Evolutionary conservation across 176 grass and related monocot species (phyloP), one percentile per base, ranked within the genome.

Genomic region (Tillandsia fasciculata): DNA sequence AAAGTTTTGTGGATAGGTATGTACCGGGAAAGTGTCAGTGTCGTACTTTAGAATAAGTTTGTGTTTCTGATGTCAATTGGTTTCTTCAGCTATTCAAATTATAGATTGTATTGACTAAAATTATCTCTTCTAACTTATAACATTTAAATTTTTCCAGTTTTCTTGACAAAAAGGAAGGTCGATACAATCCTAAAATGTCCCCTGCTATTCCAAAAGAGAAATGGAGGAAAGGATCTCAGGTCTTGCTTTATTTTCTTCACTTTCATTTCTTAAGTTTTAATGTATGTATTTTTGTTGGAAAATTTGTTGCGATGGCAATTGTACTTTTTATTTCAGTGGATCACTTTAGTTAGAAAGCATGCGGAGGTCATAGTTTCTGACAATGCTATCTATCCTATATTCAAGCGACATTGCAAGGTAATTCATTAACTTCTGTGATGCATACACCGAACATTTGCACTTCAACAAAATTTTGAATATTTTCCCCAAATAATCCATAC

Each of bases 221-320:
- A 92, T 99, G 94, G 94, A 93, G 89, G 72, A 99, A 99, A 80
- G 94, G 94, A 75, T 99, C 94, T 17, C 94, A 99, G 94, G 94
- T 99, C 15, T 80, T 70, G 42, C 74, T 83, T 47, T 67, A 28
- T 3, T 69, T 70, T 85, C 51, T 71, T 29, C 27, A 8, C 47
- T 63, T 77, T 59, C 10, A 14, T 70, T 79, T 13, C 12, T 74
- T 49, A 29, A 73, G 8, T 64, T 75, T 26, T 69, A 26, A 5
- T 28, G 11, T 12, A 68, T 77, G 11, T 58, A 29, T 63, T 51
- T 33, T 59, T 66, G 58, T 66, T 70, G 10, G 48, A 51, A 49
- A 14, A 12, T 29, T 72, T 71, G 15, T 75, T 61, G 58, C 63
- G 81, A 20, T 63, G 26, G 59, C 75, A 76, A 10, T 80, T 9